Percentiles rank a stretch among this genome's conserved stretches.
Conservation (phyloP, 192 early-diverging fungal genomes). For the Nowakowskiella sp. region DNA sequence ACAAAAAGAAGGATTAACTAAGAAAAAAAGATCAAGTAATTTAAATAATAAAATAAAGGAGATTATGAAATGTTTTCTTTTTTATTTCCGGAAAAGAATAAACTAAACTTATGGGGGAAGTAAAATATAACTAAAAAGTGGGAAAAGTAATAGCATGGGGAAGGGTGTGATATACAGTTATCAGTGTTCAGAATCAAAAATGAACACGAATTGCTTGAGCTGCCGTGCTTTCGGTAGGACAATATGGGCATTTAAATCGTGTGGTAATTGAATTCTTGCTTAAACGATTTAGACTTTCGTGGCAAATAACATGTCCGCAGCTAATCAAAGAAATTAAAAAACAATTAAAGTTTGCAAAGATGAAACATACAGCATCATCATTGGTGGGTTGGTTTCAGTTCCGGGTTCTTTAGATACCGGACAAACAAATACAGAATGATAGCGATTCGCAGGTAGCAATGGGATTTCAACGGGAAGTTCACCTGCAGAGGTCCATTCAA, state of each 20-base stretch:
- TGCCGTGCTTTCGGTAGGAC: conserved; percentile 75
- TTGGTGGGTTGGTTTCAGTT: conserved; percentile 88
- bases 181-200: conserved; percentile 69
- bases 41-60: no score
- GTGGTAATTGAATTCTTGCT: conserved; percentile 52
- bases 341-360: no score
- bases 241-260: conserved; percentile 97
- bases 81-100: no score
- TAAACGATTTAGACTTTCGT: conserved; percentile 78
- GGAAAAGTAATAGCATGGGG: no score
- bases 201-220: conserved; percentile 69
- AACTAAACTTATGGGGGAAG: no score
- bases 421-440: conserved; percentile 93
- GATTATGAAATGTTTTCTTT: no score
- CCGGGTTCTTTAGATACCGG: conserved; percentile 95
- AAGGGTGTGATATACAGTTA: no score
- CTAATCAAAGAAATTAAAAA: no score
- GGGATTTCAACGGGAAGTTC: conserved; percentile 93
- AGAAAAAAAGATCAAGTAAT: background rate
- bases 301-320: conserved; percentile 94
- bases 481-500: conserved; percentile 85
- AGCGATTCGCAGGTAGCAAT: conserved; percentile 73
- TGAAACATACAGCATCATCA: no score
- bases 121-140: no score
- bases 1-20: background rate